Conservation (phyloP, 2,329 filamentous ascomycete genomes). For the Sporothrix humicola region DNA sequence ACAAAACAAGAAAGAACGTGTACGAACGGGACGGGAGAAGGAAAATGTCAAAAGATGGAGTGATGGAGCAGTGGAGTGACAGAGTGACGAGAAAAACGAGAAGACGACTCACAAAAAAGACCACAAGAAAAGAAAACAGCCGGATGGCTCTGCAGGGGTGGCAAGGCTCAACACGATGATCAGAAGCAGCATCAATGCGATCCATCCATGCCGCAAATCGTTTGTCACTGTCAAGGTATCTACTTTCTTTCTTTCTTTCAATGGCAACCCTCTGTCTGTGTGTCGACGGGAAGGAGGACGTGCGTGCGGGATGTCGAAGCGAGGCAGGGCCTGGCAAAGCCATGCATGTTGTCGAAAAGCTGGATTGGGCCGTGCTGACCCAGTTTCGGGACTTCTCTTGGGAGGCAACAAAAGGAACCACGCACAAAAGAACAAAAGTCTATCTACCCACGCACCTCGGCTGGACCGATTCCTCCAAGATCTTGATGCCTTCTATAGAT, state of each 20-base stretch:
- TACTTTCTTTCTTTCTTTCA: background rate
- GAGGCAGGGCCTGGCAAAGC: background rate
- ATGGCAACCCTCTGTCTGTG: background rate
- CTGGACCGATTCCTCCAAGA: background rate
- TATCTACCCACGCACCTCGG: background rate
- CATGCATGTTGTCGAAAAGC: background rate
- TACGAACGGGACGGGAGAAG: background rate
- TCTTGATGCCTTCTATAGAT: background rate
- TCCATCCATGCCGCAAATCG: slow-evolving; percentile 24
- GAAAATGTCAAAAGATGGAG: background rate
- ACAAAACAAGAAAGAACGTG: slow-evolving; percentile 15
- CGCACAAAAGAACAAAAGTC: background rate
- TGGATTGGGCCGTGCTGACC: background rate
- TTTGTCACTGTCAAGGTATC: background rate
- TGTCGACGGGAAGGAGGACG: background rate
- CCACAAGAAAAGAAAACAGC: slow-evolving; percentile 13
- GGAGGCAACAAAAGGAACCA: background rate
- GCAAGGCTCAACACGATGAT: slow-evolving; percentile 20
- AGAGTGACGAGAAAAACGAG: background rate
- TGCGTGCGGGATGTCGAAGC: slow-evolving; percentile 16
- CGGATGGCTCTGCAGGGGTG: slow-evolving; percentile 7
- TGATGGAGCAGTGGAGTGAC: background rate
- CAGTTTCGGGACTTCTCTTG: slow-evolving; percentile 5
- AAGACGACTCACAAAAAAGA: background rate
- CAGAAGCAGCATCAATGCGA: slow-evolving; percentile 20